Evolutionary conservation across 2,329 filamentous ascomycete genomes (phyloP), one percentile per base, ranked within the genome.

Genomic region (Aspergillaceae sp.): DNA sequence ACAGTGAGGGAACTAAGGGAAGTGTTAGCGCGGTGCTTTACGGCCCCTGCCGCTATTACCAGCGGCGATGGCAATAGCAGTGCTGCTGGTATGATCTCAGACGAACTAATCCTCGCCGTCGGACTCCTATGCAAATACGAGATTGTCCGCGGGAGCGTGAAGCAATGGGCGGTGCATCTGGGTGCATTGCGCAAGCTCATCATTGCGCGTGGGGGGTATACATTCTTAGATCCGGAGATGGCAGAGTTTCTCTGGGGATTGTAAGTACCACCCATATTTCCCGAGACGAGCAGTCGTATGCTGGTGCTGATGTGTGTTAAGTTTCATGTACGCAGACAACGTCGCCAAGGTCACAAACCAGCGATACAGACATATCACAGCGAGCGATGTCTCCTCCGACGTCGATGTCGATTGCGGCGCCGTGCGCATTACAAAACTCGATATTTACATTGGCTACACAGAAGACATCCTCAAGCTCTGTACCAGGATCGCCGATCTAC

Each of bases 101-200:
- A 65, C 33, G 62, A 67, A 41, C 48, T 58, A 2, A 58, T 67
- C 40, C 51, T 66, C 19, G 57, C 65, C 2, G 60, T 67, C 10
- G 64, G 61, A 9, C 55, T 66, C 27, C 49, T 67, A n/a, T 65
- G 62, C 52, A 67, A 67, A 44, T 67, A 66, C 40, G 65, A 67
- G 42, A 56, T 66, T 30, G 59, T 66, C 2, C 62, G 64, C 9
- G 65, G 65, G 9, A 66, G 63, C 36, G 62, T 67, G 5, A 62
- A 61, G 40, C 65, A 66, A 43, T 67, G 65, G 65, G 55, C 57
- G 10, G 56, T 64, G n/a, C 65, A 67, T 46, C 47, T 67, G 35
- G 55, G 62, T 32, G 65, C 64, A 8, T 48, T 67, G 32, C 61
- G 66, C 40, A 59, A 53, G 35, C 45, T 67, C 9, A 55, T 67